phyloP scores from a whole-genome alignment of 306 rosid species.

The Crataegus laevigata region DNA sequence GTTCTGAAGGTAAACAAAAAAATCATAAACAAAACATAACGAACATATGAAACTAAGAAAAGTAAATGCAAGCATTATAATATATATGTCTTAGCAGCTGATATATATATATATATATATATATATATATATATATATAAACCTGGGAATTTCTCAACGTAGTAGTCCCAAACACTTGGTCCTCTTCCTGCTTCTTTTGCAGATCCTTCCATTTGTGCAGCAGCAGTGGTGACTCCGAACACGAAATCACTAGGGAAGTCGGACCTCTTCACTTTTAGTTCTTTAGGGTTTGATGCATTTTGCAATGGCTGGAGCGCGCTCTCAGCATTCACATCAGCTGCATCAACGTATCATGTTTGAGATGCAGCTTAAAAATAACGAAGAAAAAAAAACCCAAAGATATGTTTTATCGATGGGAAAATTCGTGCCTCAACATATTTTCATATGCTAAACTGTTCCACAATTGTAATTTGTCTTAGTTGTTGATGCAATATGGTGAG shows the following conservation, averaged over 20 bases:
- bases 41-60: not conserved
- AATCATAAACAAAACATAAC: not conserved
- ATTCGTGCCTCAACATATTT: not conserved
- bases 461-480: too few species aligned
- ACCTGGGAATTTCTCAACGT: not conserved
- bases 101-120: not conserved
- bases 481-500: too few species aligned
- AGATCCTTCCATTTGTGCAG: conserved; percentile 14
- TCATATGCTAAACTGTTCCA: too few species aligned
- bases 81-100: not conserved
- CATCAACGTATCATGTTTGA: not conserved
- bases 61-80: not conserved
- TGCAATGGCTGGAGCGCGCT: not conserved
- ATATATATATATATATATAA: not conserved
- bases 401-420: not conserved
- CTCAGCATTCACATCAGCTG: not conserved
- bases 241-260: conserved; percentile 19
- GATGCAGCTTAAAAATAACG: too few species aligned
- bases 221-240: conserved; percentile 16
- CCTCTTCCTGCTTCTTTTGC: conserved; percentile 17
- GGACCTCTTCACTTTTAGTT: not conserved
- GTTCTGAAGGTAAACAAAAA: not conserved
- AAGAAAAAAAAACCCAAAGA: too few species aligned
- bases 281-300: not conserved
- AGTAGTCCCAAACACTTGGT: conserved; percentile 19